Percentiles rank a stretch among this genome's conserved stretches.
These are phyloP conservation scores for Coemansia sp. DNA, from an alignment of 192 early-diverging fungal genomes.

Conservation along the genomic window DNA sequence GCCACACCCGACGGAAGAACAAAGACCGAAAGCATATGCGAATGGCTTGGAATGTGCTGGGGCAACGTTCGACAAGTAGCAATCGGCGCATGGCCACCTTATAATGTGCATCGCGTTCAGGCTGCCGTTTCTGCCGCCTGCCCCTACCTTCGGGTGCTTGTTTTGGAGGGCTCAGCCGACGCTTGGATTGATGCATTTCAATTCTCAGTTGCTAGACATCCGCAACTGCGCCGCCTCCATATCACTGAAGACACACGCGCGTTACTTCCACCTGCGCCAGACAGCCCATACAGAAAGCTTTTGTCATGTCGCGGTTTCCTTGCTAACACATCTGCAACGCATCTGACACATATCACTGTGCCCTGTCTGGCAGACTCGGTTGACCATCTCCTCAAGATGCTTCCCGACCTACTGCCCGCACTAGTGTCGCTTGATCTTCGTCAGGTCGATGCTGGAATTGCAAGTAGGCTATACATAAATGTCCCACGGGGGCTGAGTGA, in stretches of 20 bases:
- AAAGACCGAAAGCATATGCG: slow-evolving; percentile 36
- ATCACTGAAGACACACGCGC: slow-evolving; percentile 41
- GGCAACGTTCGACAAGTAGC: slow-evolving; percentile 17
- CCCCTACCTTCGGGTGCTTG: slow-evolving; percentile 19
- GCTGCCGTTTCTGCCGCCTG: slow-evolving; percentile 16
- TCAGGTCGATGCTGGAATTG: slow-evolving; percentile 35
- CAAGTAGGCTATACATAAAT: slow-evolving; percentile 22
- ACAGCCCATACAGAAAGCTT: slow-evolving; percentile 16
- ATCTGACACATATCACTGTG: slow-evolving; percentile 40
- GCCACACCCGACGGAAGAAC: slow-evolving; percentile 18
- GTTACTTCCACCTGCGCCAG: slow-evolving; percentile 33
- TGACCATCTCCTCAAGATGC: slow-evolving; percentile 19
- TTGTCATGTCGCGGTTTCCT: slow-evolving; percentile 18
- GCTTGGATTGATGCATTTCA: slow-evolving; percentile 36
- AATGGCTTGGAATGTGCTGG: slow-evolving; percentile 43
- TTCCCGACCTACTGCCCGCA: slow-evolving; percentile 21
- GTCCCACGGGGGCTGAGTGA: slow-evolving; percentile 14
- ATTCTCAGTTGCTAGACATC: slow-evolving; percentile 25
- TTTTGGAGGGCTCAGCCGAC: slow-evolving; percentile 38
- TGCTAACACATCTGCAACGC: background rate
- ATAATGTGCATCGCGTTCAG: slow-evolving; percentile 43
- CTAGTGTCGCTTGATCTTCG: slow-evolving; percentile 34
- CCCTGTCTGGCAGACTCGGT: slow-evolving; percentile 42
- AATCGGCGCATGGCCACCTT: slow-evolving; percentile 46
- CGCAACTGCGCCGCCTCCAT: slow-evolving; percentile 28